Base-by-base conservation (phyloP, 2,329 filamentous ascomycete species). In the Lasiodiplodia theobromae region DNA sequence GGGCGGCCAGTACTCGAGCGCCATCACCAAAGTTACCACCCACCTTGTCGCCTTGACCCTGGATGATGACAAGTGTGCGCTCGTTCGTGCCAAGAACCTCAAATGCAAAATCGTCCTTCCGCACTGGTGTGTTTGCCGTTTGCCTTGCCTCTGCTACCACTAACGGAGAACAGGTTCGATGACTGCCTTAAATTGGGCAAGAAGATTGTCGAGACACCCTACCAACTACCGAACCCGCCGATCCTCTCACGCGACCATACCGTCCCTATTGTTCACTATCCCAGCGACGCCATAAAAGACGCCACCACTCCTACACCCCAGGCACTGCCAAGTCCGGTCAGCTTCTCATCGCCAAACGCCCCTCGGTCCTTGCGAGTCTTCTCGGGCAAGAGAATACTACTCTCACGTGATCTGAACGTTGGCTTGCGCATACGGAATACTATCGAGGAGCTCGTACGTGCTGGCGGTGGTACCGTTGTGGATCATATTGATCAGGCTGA, bases 141-240 rank as follows among this genome's bases (percentile, higher is more conserved):
- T 12, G 12, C 11, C 65, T 18, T 66, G 5, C 2, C n/a, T 21
- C 49, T 38, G 49, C 34, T 47, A 53, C 60, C 28, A 71, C 70
- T 73, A 69, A 74, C 37, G 31, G 78, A 68, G n/a, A 34, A 44
- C 10, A 94, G 92, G 94, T 97, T 99, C 76, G 95, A 98, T 74
- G 95, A 97, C 77, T 99, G 96, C 80, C 87, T 99, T 73, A 96
- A 92, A 79, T 88, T 99, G 34, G 94, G 95, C 62, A 94, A 93
- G 79, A 89, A 92, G 69, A 97, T 99, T 73, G 91, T 93, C 73
- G 96, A 99, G 78, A 83, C 85, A 7, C 96, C 96, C 0, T 99
- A 99, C 76, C 82, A 88, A 23, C 85, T 98, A 1, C 96, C 96
- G 1, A 86, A 98, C 72, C 92, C 96, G 1, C 93, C 96, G 72